These are phyloP conservation scores for Phlyctochytrium planicorne DNA, from an alignment of 192 early-diverging fungal genomes.

Conservation along the genomic window DNA sequence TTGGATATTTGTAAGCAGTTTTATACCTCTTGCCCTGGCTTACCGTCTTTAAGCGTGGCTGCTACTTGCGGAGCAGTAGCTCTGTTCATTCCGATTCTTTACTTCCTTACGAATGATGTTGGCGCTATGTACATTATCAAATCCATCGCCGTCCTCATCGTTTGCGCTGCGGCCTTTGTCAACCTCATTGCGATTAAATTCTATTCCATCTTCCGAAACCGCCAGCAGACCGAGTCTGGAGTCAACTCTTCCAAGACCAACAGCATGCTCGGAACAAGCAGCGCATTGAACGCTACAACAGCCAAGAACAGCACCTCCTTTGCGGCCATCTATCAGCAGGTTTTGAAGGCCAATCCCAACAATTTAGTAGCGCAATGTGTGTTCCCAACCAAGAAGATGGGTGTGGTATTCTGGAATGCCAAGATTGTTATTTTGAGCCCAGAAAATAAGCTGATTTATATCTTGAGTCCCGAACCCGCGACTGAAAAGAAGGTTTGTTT, in stretches of 20 bases:
- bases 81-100: conserved; percentile 4
- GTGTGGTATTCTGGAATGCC: conserved; percentile 6
- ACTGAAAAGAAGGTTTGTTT: background rate
- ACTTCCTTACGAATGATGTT: background rate
- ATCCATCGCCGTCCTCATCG: conserved; percentile 7
- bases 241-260: background rate
- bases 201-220: background rate
- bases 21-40: too few relatives aligned
- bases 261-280: background rate
- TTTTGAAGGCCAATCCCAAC: background rate
- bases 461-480: background rate
- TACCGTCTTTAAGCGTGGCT: background rate
- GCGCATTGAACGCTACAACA: background rate
- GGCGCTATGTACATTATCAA: conserved; percentile 2
- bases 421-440: background rate
- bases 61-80: background rate
- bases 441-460: background rate
- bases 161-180: background rate
- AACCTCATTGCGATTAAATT: background rate
- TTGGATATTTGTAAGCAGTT: background rate
- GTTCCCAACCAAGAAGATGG: background rate
- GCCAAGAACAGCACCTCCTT: background rate
- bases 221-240: background rate
- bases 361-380: background rate
- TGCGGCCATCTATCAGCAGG: background rate